phyloP scores from a whole-genome alignment of 495 filamentous ascomycete species.

The Chaetomium cochliodes region DNA sequence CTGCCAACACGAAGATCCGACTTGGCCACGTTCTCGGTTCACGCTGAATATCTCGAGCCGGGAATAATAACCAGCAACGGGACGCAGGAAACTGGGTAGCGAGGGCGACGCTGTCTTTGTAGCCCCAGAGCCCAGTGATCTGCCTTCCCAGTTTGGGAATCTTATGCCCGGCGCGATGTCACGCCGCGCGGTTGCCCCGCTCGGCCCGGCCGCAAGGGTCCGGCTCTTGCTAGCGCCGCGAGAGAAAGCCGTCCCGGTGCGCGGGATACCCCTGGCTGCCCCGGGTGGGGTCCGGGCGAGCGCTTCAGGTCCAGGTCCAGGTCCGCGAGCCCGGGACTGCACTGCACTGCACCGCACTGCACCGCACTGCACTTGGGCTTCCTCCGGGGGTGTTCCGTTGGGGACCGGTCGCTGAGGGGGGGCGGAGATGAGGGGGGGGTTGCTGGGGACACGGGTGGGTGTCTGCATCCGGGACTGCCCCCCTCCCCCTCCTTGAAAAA shows the following conservation, averaged over 20 bases:
- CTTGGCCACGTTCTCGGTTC: background rate
- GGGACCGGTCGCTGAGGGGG: too few relatives aligned
- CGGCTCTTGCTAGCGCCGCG: background rate
- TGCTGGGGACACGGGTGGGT: too few relatives aligned
- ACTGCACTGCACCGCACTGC: too few relatives aligned
- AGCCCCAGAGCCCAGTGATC: background rate
- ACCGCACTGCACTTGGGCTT: too few relatives aligned
- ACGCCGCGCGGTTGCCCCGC: slow-evolving; percentile 7
- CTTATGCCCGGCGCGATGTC: slow-evolving; percentile 20
- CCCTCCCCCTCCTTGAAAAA: too few relatives aligned
- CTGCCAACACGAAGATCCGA: background rate
- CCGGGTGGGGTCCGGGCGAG: background rate
- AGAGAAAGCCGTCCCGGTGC: background rate
- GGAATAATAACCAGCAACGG: background rate
- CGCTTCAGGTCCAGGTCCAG: too few relatives aligned
- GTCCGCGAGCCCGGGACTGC: too few relatives aligned
- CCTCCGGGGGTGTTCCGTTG: too few relatives aligned
- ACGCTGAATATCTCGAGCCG: background rate
- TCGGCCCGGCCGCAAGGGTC: background rate
- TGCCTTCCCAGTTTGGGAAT: slow-evolving; percentile 6
- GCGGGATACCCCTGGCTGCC: background rate
- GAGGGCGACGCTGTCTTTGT: background rate
- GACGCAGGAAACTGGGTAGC: background rate
- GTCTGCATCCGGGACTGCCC: too few relatives aligned
- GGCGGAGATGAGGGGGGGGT: too few relatives aligned